Evolutionary conservation across 2,329 filamentous ascomycete genomes (phyloP), one percentile per base, ranked within the genome.

Genomic region (Atkinsonella hypoxylon): DNA sequence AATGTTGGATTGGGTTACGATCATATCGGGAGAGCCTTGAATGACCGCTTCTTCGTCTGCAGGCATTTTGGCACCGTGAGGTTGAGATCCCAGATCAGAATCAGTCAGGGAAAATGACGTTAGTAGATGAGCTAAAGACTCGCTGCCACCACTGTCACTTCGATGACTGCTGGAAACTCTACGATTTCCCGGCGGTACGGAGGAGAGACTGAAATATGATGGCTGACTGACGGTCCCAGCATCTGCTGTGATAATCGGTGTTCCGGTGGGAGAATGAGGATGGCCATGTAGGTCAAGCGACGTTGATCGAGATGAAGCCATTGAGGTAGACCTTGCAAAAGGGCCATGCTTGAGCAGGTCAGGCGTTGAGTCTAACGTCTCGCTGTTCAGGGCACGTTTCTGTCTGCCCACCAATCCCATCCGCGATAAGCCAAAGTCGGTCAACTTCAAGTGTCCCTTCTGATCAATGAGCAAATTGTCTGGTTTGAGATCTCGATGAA

Each of bases 381-480:
- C 79, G 70, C 78, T 83, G 62, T 85, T 93, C 45, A 96, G 75
- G 20, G 91, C 89, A 60, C 93, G 83, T 72, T 98, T 97, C 69
- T 98, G 93, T 60, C 93, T 87, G 53, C 93, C 93, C 54, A 98
- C 87, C 55, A 98, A 74, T 64, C 93, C 94, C 91, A 98, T 97
- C 30, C 93, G 83, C 12, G 93, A 98, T 26, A 98, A 75, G 54
- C 93, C 93, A 70, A 98, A 98, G 66, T 98, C 93, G 1, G 94
- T 98, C 59, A 98, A 75, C 68, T 98, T 98, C 51, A 98, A 72
- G 69, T 98, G 93, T 2, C 93, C 93, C 61, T 89, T 95, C 60
- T 94, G 89, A 63, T 98, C 94, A 59, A 98, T 98, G 48, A 98
- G 77, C 32, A 98, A 77, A 63, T 98, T 98, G 65, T 98, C 93